Evolutionary conservation across 352 stramenopile genomes (phyloP).

Genomic region (Globisporangium uncinulatum): DNA sequence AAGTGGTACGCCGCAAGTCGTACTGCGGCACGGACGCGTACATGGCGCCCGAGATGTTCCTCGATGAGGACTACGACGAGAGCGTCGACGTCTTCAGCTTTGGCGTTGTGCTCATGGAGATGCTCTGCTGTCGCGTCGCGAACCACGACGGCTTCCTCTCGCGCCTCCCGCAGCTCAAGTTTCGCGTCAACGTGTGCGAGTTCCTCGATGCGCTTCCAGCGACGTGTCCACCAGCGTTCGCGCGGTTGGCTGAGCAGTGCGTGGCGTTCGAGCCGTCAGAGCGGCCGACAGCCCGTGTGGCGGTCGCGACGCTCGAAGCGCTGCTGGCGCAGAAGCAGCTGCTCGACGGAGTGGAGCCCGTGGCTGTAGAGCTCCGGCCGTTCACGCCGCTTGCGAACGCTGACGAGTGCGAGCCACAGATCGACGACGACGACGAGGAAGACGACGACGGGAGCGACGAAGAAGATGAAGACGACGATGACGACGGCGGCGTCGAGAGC

Average conservation of each 20-base stretch:
- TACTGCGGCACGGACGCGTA: conserved; percentile 86
- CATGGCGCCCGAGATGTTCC: conserved; percentile 82
- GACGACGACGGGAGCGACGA: conserved; percentile 43
- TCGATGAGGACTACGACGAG: conserved; percentile 82
- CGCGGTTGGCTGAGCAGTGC: conserved; percentile 59
- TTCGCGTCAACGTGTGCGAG: conserved; percentile 51
- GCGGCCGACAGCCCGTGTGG: conserved; percentile 39
- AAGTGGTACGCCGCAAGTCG: conserved; percentile 61
- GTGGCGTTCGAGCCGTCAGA: conserved; percentile 73
- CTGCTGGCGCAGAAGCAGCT: conserved; percentile 29
- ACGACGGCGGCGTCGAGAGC: conserved; percentile 32
- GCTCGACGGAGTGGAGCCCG: conserved; percentile 1
- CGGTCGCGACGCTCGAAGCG: conserved; percentile 38
- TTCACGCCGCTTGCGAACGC: conserved; percentile 37
- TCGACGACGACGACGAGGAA: conserved; percentile 38
- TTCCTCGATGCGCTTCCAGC: conserved; percentile 60
- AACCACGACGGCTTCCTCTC: conserved; percentile 77
- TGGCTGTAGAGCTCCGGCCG: conserved; percentile 40
- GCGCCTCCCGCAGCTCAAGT: conserved; percentile 82
- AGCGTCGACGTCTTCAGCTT: conserved; percentile 85
- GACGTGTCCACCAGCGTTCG: conserved; percentile 53
- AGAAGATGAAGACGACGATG: conserved; percentile 46
- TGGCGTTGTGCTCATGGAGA: conserved; percentile 84
- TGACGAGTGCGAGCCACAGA: conserved; percentile 51
- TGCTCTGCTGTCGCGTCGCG: conserved; percentile 73